A percentile compares a stretch with the other conserved stretches of the same genome.
phyloP scores from a whole-genome alignment of 1,284 basidiomycete species.

The Leccinum griseonigrum region DNA sequence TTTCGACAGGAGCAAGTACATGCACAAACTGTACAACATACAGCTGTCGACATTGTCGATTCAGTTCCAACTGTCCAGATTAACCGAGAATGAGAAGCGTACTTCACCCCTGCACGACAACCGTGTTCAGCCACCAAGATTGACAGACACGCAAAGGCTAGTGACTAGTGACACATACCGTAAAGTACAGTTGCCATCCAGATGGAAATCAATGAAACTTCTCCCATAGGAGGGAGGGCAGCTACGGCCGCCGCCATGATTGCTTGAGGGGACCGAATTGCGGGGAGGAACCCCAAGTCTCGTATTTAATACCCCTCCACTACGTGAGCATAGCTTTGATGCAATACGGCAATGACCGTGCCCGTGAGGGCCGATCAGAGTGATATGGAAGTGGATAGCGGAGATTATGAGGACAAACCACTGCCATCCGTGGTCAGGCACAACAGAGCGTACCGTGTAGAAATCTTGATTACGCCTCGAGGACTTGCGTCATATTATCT shows the following conservation, averaged over 20 bases:
- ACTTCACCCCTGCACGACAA: conserved; percentile 11
- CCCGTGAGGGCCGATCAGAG: background rate
- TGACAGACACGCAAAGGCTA: background rate
- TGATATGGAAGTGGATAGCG: background rate
- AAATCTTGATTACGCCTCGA: background rate
- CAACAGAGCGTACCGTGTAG: background rate
- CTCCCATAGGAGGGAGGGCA: conserved; percentile 11
- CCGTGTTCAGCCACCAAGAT: background rate
- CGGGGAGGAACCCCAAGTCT: background rate
- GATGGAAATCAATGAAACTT: conserved; percentile 17
- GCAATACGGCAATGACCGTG: background rate
- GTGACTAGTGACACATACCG: conserved; percentile 8
- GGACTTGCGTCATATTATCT: background rate
- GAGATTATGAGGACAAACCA: background rate
- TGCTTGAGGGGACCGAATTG: background rate
- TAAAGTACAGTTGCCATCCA: conserved; percentile 20
- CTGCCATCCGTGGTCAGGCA: conserved; percentile 9
- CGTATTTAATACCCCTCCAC: conserved; percentile 5
- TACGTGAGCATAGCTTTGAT: background rate
- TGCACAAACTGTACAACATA: conserved; percentile 16
- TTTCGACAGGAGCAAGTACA: conserved; percentile 16
- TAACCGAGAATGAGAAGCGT: background rate
- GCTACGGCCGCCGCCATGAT: conserved; percentile 7
- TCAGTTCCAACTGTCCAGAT: background rate
- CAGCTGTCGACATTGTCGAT: conserved; percentile 4